Percentiles rank a stretch among this genome's conserved stretches.
Conservation (phyloP, 2,329 filamentous ascomycete genomes). For the Magnaporthales sp. region DNA sequence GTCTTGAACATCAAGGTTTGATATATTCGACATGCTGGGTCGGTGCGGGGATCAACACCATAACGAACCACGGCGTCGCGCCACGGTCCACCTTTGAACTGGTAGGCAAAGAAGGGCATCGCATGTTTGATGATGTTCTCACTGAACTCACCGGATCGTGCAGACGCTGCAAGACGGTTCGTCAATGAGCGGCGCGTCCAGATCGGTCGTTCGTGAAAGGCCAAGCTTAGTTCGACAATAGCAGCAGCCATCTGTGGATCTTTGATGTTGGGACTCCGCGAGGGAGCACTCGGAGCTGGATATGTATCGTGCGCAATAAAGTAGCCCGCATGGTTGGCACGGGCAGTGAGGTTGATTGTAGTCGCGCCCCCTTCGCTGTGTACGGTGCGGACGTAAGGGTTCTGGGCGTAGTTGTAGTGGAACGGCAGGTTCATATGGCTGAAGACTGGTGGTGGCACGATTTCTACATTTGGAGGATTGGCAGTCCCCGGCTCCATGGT, state of each 20-base stretch:
- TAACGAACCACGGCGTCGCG: constrained; percentile 79
- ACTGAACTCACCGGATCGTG: constrained; percentile 23
- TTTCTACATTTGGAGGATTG: constrained; percentile 50
- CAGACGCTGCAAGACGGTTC: constrained; percentile 53
- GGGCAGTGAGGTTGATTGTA: constrained; percentile 49
- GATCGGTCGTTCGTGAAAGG: constrained; percentile 68
- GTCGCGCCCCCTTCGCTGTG: constrained; percentile 32
- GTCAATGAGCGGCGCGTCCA: constrained; percentile 79
- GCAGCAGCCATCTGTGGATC: constrained; percentile 55
- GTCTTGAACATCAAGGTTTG: constrained; percentile 87
- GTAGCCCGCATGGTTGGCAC: constrained; percentile 47
- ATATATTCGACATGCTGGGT: constrained; percentile 70
- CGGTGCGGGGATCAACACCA: constrained; percentile 74
- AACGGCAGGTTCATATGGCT: constrained; percentile 67
- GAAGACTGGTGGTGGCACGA: constrained; percentile 74
- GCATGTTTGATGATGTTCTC: constrained; percentile 61
- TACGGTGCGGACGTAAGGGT: constrained; percentile 62
- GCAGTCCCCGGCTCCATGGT: constrained; percentile 56
- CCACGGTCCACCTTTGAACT: constrained; percentile 89
- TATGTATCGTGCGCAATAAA: constrained; percentile 52
- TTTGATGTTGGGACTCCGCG: constrained; percentile 46
- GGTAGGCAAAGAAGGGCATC: constrained; percentile 79
- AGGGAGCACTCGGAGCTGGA: constrained; percentile 54
- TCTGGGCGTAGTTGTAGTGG: constrained; percentile 77
- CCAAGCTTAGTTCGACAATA: constrained; percentile 51